These are phyloP conservation scores for Camptophora hylomeconis DNA, from an alignment of 2,329 filamentous ascomycete genomes.

Conservation along the genomic window DNA sequence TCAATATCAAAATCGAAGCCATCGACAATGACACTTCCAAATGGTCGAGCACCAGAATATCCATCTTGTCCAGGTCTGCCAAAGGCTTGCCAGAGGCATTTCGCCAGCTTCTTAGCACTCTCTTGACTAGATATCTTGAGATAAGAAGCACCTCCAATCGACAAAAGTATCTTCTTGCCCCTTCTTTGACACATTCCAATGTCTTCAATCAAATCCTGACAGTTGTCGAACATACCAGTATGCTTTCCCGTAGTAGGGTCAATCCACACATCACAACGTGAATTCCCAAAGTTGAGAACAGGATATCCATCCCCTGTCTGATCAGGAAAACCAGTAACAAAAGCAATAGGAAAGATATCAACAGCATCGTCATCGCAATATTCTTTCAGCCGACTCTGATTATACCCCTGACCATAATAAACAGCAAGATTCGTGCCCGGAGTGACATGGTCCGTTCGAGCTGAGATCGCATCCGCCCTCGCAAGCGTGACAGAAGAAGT, in stretches of 20 bases:
- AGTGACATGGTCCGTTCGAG: no score
- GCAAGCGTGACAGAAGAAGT: no score
- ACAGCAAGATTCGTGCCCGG: no score
- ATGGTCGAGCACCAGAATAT: slow-evolving; percentile 45
- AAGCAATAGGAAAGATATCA: slow-evolving; percentile 44
- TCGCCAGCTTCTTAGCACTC: slow-evolving; percentile 43
- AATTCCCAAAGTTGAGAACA: slow-evolving; percentile 43
- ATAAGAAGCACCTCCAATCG: slow-evolving; percentile 57
- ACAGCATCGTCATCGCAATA: slow-evolving; percentile 39
- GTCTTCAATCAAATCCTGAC: slow-evolving; percentile 31
- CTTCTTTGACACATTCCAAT: slow-evolving; percentile 48
- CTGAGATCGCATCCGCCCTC: no score
- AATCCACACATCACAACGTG: no score
- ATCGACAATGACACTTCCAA: slow-evolving; percentile 49
- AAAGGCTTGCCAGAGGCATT: slow-evolving; percentile 58
- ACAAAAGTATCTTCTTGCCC: slow-evolving; percentile 59
- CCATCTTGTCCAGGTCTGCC: slow-evolving; percentile 41
- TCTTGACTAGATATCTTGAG: slow-evolving; percentile 48
- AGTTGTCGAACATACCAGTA: slow-evolving; percentile 31
- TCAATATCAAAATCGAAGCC: slow-evolving; percentile 72
- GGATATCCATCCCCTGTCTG: slow-evolving; percentile 30
- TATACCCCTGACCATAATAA: slow-evolving; percentile 37
- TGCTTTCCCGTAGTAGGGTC: slow-evolving; percentile 20
- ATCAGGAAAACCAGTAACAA: slow-evolving; percentile 42
- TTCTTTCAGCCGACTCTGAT: slow-evolving; percentile 35